Evolutionary conservation across 2,329 filamentous ascomycete species (phyloP).

Genomic region (Fusarium odoratissimum): DNA sequence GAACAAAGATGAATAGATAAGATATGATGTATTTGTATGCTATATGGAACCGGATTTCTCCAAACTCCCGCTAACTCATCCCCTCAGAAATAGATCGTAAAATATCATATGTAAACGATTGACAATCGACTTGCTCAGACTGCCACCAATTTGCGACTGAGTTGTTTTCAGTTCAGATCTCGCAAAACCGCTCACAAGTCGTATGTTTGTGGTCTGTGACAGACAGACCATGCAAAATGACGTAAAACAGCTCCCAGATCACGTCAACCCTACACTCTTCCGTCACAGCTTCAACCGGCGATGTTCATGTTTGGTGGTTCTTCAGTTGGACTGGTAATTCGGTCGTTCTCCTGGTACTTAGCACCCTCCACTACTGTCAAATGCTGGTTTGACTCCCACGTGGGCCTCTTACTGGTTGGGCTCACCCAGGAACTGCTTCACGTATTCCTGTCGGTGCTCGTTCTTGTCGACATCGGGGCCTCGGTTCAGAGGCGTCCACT

Average conservation of each 20-base stretch:
- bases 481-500: constrained; percentile 95
- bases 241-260: constrained; percentile 21
- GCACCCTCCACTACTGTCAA: constrained; percentile 11
- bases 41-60: constrained; percentile 12
- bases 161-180: neutral
- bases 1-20: neutral
- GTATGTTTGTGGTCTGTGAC: constrained; percentile 15
- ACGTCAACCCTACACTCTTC: constrained; percentile 29
- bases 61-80: constrained; percentile 33
- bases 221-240: constrained; percentile 22
- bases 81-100: neutral
- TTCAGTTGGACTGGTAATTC: constrained; percentile 23
- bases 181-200: constrained; percentile 12
- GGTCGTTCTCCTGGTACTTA: constrained; percentile 24
- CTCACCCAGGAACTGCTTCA: constrained; percentile 60
- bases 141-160: neutral
- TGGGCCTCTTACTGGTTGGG: constrained; percentile 40
- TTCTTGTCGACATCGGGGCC: constrained; percentile 82
- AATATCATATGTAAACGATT: neutral
- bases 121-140: neutral
- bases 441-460: constrained; percentile 80
- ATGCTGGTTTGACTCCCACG: constrained; percentile 28
- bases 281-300: constrained; percentile 1
- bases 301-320: constrained; percentile 7
- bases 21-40: neutral